Evolutionary conservation across 2,329 filamentous ascomycete species (phyloP).

Genomic region (Biscogniauxia sp.): DNA sequence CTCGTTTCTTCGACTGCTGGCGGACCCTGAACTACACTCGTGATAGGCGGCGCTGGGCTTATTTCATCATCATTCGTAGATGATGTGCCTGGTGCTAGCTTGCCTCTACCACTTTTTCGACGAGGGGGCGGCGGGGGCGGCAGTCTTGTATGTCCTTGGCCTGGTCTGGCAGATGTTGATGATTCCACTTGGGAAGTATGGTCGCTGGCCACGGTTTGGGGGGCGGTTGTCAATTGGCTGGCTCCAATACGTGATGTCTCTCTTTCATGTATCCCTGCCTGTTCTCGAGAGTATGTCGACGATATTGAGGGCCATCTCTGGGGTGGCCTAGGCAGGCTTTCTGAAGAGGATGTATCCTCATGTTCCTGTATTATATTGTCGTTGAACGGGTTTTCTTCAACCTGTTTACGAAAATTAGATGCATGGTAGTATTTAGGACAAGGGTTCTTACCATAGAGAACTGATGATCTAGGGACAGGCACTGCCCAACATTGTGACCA

Average conservation of each 20-base stretch:
- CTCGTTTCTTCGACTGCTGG: slow-evolving; percentile 14
- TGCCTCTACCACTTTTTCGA: background rate
- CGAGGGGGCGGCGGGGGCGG: too few relatives aligned
- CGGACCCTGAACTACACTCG: slow-evolving; percentile 5
- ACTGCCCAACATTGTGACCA: background rate
- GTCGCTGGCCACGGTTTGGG: too few relatives aligned
- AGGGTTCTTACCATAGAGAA: background rate
- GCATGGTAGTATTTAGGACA: background rate
- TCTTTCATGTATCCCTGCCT: too few relatives aligned
- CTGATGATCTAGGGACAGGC: too few relatives aligned
- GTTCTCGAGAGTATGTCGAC: background rate
- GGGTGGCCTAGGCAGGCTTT: background rate
- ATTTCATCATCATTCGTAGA: background rate
- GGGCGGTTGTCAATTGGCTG: too few relatives aligned
- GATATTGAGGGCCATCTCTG: background rate
- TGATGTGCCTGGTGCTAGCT: background rate
- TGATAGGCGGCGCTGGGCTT: background rate
- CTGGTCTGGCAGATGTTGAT: background rate
- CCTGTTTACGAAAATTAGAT: background rate
- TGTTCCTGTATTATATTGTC: background rate
- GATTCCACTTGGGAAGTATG: too few relatives aligned
- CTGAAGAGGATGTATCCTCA: background rate
- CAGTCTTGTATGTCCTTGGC: background rate
- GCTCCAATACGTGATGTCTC: too few relatives aligned
- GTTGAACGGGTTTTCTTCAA: background rate